phyloP scores from a whole-genome alignment of 495 filamentous ascomycete genomes.

The Corynascus novoguineensis region DNA sequence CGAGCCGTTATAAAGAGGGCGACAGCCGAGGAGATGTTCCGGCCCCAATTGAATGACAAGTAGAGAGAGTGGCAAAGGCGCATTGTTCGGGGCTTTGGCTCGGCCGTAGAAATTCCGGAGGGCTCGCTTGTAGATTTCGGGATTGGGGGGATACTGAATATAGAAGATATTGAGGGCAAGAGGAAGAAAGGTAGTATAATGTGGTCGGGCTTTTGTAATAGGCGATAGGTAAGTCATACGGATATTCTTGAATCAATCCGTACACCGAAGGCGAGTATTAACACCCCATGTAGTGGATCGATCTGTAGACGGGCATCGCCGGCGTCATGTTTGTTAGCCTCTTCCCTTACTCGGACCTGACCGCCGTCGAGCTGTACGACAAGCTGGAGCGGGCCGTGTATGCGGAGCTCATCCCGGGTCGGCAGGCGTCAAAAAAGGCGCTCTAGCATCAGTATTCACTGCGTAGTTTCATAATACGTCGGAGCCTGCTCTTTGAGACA shows the following conservation, averaged over 20 bases:
- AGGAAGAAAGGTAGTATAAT: conserved; percentile 34
- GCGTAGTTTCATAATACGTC: no score
- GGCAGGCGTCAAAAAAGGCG: neutral
- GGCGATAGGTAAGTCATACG: conserved; percentile 28
- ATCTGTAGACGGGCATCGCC: conserved; percentile 30
- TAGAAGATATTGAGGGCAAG: conserved; percentile 27
- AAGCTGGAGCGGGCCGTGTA: conserved; percentile 33
- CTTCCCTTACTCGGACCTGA: conserved; percentile 22
- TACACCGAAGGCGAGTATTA: neutral
- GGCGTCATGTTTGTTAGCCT: conserved; percentile 26
- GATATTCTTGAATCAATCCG: neutral
- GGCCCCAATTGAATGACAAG: conserved; percentile 39
- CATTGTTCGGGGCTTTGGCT: neutral
- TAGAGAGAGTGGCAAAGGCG: conserved; percentile 14
- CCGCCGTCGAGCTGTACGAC: conserved; percentile 22
- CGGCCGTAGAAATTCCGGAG: conserved; percentile 22
- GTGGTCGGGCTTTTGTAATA: conserved; percentile 30
- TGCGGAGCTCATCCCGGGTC: conserved; percentile 19
- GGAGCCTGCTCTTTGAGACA: no score
- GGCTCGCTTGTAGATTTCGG: conserved; percentile 21
- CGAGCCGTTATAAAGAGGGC: conserved; percentile 19
- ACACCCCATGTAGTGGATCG: conserved; percentile 29
- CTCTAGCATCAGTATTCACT: no score
- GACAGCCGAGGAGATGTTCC: conserved; percentile 51
- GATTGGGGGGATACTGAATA: conserved; percentile 26